Base-by-base conservation (phyloP, 2,329 filamentous ascomycete genomes). In the Aspergillus fumigatiaffinis region DNA sequence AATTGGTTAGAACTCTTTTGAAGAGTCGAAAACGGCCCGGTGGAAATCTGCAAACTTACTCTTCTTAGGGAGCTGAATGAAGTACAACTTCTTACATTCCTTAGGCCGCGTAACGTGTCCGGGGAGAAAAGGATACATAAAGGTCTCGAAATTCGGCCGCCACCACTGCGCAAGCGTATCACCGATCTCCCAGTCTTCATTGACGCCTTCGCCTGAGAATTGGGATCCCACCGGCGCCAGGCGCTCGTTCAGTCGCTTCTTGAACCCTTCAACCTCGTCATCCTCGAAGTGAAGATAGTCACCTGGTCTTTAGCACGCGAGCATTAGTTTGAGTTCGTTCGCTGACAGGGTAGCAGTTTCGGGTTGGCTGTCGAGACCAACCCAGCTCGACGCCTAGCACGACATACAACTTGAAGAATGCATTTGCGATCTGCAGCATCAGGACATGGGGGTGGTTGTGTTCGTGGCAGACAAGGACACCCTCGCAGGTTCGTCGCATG, bases 381-480 rank as follows among this genome's bases (percentile, higher is more conserved):
- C 12, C 21, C 42, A 21, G n/a, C 21, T 23, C 3, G 42, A 23
- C 9, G 2, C 21, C 10, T 42, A 42, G 38, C 23, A n/a, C 26
- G 50, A 70, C 80, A 17, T 77, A 87, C 74, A 99, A 84, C 80
- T 99, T 99, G 82, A 99, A 99, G 80, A 99, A 99, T 25, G 94
- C 93, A 75, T 99, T 99, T 53, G 94, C 94, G 69, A 99, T 99
- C 82, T 99, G 94, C 62, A 99, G 84, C 94, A 99, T 97, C 65
- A 99, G 81, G 63, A 99, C 96, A 76, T 99, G 94, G 14, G 94
- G 94, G 76, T 97, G 94, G 78, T 97, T 97, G 81, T 97, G 93
- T 78, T 99, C 94, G 75, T 99, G 94, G 79, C 94, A 99, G 66
- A 99, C 91, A 50, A 99, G 84, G 67, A 99, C 91, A 68, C 92